A percentile compares a stretch with the other conserved stretches of the same genome.
Conservation (phyloP, 2,329 filamentous ascomycete species). For the Sclerotinia spermophila region DNA sequence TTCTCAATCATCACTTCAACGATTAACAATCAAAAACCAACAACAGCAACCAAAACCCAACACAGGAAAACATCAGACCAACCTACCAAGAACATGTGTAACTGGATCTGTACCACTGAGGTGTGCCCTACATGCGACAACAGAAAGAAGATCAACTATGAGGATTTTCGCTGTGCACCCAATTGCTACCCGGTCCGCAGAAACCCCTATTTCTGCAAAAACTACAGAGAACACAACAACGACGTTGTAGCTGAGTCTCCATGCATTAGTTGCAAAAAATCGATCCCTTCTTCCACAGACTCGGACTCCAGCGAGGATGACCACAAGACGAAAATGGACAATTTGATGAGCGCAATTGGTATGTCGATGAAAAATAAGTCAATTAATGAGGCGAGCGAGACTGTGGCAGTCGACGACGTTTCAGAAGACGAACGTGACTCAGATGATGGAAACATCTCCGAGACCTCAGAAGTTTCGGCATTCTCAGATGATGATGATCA, state of each 20-base stretch:
- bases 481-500: neutral
- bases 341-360: neutral
- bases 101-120: neutral
- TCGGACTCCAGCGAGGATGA: neutral
- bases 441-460: neutral
- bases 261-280: neutral
- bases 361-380: too few species aligned
- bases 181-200: neutral
- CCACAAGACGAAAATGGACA: neutral
- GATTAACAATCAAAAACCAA: neutral
- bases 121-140: neutral
- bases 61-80: neutral
- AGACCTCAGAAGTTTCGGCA: neutral
- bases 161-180: neutral
- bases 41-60: neutral
- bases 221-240: neutral
- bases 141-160: neutral
- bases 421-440: neutral
- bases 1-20: neutral
- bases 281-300: too few species aligned
- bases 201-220: fast-evolving
- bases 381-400: neutral
- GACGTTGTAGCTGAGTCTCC: neutral
- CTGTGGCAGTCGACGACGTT: neutral
- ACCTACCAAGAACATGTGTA: neutral